phyloP scores from a whole-genome alignment of 768 basidiomycete genomes.

The Lactarius akahatsu region DNA sequence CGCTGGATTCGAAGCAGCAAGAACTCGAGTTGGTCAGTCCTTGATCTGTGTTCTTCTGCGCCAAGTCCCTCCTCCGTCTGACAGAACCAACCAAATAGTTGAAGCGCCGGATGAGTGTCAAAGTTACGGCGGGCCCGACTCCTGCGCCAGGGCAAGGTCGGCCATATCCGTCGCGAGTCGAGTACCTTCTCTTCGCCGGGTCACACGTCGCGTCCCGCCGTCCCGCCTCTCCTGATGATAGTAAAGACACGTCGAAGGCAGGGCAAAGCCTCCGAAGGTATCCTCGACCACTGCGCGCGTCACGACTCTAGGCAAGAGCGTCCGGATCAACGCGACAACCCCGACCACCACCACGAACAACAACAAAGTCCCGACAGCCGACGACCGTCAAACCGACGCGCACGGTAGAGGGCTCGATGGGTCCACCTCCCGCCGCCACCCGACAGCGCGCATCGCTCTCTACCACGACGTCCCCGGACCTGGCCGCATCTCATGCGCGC shows the following conservation, averaged over 20 bases:
- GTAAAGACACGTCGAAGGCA: conserved; percentile 24
- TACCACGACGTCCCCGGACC: conserved; percentile 17
- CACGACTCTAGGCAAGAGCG: conserved; percentile 28
- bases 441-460: conserved; percentile 24
- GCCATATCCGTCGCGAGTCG: conserved; percentile 28
- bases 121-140: conserved; percentile 23
- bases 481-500: conserved; percentile 3
- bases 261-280: conserved; percentile 19
- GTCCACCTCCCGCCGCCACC: conserved; percentile 6
- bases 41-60: neutral
- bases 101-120: conserved; percentile 28
- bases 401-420: conserved; percentile 22
- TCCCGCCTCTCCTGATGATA: conserved; percentile 29
- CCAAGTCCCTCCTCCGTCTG: neutral
- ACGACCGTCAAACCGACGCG: conserved; percentile 22
- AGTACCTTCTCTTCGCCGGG: conserved; percentile 20
- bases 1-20: conserved; percentile 91
- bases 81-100: neutral
- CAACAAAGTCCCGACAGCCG: conserved; percentile 18
- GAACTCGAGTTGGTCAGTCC: conserved; percentile 80
- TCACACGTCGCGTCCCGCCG: conserved; percentile 19
- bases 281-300: conserved; percentile 11
- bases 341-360: conserved; percentile 5
- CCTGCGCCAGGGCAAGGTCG: conserved; percentile 22
- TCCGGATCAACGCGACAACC: conserved; percentile 27